phyloP scores from a whole-genome alignment of 2,329 filamentous ascomycete genomes.

The Clonostachys sp. region DNA sequence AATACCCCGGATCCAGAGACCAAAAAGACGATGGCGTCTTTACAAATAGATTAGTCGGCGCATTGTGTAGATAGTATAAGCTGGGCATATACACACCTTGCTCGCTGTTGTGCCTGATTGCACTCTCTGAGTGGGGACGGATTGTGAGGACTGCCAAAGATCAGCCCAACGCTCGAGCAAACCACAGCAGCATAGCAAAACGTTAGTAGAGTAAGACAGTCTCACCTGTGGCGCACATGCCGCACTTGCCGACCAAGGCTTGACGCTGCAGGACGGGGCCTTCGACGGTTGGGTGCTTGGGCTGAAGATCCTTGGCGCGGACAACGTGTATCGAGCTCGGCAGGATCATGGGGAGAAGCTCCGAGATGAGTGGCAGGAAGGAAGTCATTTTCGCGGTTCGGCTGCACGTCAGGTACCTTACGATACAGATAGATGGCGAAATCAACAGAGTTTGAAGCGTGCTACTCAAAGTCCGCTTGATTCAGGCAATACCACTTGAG shows the following conservation, averaged over 20 bases:
- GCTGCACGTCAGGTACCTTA: neutral
- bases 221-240: constrained; percentile 62
- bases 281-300: constrained; percentile 22
- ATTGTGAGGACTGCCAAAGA: constrained; percentile 51
- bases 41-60: neutral
- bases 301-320: constrained; percentile 38
- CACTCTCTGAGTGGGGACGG: constrained; percentile 55
- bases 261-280: constrained; percentile 28
- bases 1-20: constrained; percentile 57
- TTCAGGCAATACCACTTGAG: too few species aligned
- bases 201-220: constrained; percentile 14
- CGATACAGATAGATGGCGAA: too few species aligned
- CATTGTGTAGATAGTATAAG: neutral
- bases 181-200: constrained; percentile 6
- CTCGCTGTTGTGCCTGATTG: constrained; percentile 65
- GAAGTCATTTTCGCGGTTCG: constrained; percentile 35
- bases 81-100: constrained; percentile 42
- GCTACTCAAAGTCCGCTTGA: too few species aligned
- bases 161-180: constrained; percentile 9
- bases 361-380: constrained; percentile 49
- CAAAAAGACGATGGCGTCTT: constrained; percentile 66
- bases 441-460: too few species aligned
- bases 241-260: constrained; percentile 60
- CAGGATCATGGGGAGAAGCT: constrained; percentile 55
- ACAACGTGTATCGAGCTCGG: constrained; percentile 54